Base-by-base conservation (phyloP, 768 basidiomycete genomes). In the Suillus subaureus region DNA sequence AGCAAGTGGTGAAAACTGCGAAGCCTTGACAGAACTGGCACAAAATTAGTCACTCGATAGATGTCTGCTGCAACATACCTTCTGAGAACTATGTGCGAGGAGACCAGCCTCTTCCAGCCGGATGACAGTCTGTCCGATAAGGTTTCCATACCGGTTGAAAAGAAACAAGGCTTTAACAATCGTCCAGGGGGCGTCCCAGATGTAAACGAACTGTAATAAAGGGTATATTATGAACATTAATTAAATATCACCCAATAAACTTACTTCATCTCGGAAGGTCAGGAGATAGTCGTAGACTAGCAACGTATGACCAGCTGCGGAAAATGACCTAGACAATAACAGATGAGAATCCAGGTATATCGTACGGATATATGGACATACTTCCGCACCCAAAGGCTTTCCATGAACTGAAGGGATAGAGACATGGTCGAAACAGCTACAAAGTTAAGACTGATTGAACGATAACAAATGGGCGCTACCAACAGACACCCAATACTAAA, bases 111-210 rank as follows among this genome's bases (percentile, higher is more conserved):
- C 66, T 37, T 62, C 56, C 18, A 69, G 39, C 8, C 58, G 43
- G 4, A 70, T 49, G 35, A 61, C 26, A 18, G 61, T 65, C 23
- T 71, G 69, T 16, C 56, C 61, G 4, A 70, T 16, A 13, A 71
- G 62, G 35, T 69, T 71, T 6, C 58, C 69, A 42, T 71, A 71
- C 33, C 70, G 69, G 51, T 65, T 69, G 26, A 70, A 16, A 12
- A 71, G 62, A 51, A 70, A 71, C 4, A 63, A 3, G 0, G 51
- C 31, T 63, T 67, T 71, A 12, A 63, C 56, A 9, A 28, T 21
- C 7, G 65, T 66, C 69, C 65, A 68, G 6, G 67, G 69, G 4
- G 67, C 62, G 12, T 60, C 16, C 70, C 70, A 71, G 54, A 71
- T 65, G 47, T 67, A 70, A 28, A 64, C 33, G 57, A 65, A 51